Conservation (phyloP, 129 eudicot species). For the Lactuca saligna region DNA sequence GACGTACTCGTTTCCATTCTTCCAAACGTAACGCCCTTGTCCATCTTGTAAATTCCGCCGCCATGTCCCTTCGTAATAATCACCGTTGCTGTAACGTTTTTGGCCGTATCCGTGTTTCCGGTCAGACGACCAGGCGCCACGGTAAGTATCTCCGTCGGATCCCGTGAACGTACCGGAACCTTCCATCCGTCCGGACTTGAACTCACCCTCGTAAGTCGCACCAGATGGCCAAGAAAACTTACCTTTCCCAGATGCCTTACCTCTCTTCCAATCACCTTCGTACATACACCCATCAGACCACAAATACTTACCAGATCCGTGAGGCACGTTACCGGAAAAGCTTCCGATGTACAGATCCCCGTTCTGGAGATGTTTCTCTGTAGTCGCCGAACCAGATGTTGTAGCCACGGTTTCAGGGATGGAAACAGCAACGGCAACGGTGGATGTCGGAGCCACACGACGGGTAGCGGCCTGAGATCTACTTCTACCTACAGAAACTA, state of each 20-base stretch:
- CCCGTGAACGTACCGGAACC: conserved; percentile 90
- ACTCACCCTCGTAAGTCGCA: conserved; percentile 90
- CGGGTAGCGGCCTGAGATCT: conserved; percentile 69
- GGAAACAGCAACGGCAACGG: conserved; percentile 20
- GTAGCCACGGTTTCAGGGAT: conserved; percentile 14
- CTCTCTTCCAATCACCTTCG: conserved; percentile 89
- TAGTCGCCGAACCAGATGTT: conserved; percentile 13
- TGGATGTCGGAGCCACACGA: conserved; percentile 61
- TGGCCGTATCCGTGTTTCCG: conserved; percentile 82
- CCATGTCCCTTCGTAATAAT: conserved; percentile 80
- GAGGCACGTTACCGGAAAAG: conserved; percentile 70
- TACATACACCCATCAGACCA: conserved; percentile 98
- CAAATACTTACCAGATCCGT: conserved; percentile 89
- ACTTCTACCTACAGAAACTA: conserved; percentile 41
- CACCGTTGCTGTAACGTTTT: conserved; percentile 78
- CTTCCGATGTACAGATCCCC: conserved; percentile 91
- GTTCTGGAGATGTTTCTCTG: conserved; percentile 64
- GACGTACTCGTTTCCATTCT: conserved; percentile 78
- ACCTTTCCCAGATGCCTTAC: conserved; percentile 90
- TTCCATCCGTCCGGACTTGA: conserved; percentile 91
- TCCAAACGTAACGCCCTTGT: conserved; percentile 84
- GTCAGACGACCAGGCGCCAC: conserved; percentile 69
- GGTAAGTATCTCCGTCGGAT: conserved; percentile 78
- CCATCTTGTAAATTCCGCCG: conserved; percentile 75
- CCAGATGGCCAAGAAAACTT: conserved; percentile 98